Conservation (phyloP, 208 protist genomes). For the Crithidia thermophila region DNA sequence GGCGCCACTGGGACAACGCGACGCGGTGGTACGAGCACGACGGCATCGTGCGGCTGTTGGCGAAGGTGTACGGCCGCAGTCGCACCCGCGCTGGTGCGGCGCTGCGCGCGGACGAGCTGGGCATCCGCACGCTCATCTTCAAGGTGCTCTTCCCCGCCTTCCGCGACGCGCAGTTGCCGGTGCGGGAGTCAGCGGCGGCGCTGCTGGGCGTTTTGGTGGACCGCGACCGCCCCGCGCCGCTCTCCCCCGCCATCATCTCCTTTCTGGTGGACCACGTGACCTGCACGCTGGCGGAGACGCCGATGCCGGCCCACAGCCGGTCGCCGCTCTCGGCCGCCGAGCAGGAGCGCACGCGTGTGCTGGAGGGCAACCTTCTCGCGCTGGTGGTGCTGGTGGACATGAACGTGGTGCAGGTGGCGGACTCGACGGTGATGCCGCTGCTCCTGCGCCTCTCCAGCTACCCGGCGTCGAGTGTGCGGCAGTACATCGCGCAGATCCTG, state of each 20-base stretch:
- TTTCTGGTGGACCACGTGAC: slow-evolving; percentile 39
- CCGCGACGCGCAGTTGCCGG: slow-evolving; percentile 55
- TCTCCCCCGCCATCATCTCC: slow-evolving; percentile 25
- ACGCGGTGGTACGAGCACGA: slow-evolving; percentile 37
- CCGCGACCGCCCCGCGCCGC: slow-evolving; percentile 10
- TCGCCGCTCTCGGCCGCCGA: slow-evolving; percentile 3
- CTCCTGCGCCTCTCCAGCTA: slow-evolving; percentile 56
- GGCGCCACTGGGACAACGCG: slow-evolving; percentile 18
- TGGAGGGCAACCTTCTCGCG: slow-evolving; percentile 55
- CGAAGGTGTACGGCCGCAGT: slow-evolving; percentile 21
- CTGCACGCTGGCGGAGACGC: slow-evolving; percentile 22
- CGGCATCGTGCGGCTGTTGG: slow-evolving; percentile 29
- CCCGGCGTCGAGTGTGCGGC: slow-evolving; percentile 74
- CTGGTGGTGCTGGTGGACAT: slow-evolving; percentile 32
- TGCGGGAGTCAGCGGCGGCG: slow-evolving; percentile 56
- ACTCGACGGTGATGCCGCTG: slow-evolving; percentile 29
- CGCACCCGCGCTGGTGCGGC: slow-evolving; percentile 20
- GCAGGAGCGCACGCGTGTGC: slow-evolving; percentile 36
- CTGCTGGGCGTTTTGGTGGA: slow-evolving; percentile 35
- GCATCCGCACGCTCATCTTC: slow-evolving; percentile 38
- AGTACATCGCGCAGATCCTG: slow-evolving; percentile 72
- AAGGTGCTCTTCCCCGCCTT: slow-evolving; percentile 54
- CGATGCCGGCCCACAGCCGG: neutral
- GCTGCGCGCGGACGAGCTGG: slow-evolving; percentile 26
- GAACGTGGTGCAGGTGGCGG: slow-evolving; percentile 8